Evolutionary conservation across 2,329 filamentous ascomycete species (phyloP).

Genomic region (Trichoderma sp.): DNA sequence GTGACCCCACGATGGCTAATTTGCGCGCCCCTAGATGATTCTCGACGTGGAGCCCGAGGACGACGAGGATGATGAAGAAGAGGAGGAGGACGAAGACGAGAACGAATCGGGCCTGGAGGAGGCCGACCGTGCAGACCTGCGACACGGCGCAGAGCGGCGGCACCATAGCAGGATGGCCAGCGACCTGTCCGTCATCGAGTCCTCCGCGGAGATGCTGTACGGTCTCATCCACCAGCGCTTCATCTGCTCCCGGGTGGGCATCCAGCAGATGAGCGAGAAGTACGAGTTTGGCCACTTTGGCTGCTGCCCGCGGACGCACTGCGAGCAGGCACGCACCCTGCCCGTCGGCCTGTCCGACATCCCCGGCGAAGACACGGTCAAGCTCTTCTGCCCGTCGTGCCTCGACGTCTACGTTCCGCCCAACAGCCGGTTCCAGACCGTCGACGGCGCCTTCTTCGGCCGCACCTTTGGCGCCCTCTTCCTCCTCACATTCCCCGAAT

Average conservation of each 20-base stretch:
- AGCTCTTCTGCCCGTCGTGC: constrained; percentile 96
- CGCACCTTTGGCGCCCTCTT: constrained; percentile 97
- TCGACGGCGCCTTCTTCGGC: constrained; percentile 97
- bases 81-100: constrained; percentile 74
- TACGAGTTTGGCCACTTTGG: constrained; percentile 97
- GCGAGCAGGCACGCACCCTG: constrained; percentile 84
- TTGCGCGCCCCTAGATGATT: constrained; percentile 69
- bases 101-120: constrained; percentile 62
- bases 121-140: constrained; percentile 55
- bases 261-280: constrained; percentile 99
- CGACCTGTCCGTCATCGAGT: constrained; percentile 94
- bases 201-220: constrained; percentile 96
- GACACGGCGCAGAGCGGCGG: constrained; percentile 65
- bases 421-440: constrained; percentile 95
- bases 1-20: not conserved
- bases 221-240: constrained; percentile 98
- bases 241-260: constrained; percentile 93
- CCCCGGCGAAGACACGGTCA: constrained; percentile 95
- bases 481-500: constrained; percentile 97
- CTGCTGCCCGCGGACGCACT: constrained; percentile 90
- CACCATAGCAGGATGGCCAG: constrained; percentile 84
- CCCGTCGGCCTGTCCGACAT: constrained; percentile 94
- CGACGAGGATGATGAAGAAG: constrained; percentile 82
- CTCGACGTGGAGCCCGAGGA: constrained; percentile 97
- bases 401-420: constrained; percentile 96